Base-by-base conservation (phyloP, 768 basidiomycete species). In the Lepiota venenata region DNA sequence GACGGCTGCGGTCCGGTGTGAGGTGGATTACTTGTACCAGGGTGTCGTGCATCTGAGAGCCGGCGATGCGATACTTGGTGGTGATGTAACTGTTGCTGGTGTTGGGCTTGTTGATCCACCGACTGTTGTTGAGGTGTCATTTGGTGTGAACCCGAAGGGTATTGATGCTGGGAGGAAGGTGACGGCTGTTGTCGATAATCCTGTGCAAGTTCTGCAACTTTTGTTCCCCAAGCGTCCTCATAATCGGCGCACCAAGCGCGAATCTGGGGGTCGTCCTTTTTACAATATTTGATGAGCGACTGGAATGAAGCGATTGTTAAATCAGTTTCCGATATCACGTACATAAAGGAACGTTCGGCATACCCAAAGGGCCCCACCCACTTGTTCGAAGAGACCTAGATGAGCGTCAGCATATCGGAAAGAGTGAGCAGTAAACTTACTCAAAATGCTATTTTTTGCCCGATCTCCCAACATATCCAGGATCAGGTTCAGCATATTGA, bases 261-360 rank as follows among this genome's bases (percentile, higher is more conserved):
- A 56, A 88, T 63, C 52, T 74, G 74, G 21, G 74, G 69, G 56
- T 82, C 82, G 55, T 85, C 81, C 22, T 77, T 71, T 55, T 79
- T 75, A 53, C 76, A 78, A 62, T 87, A 86, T 64, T 83, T 85
- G 68, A 84, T 78, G 55, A 87, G 76, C 14, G 84, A 75, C 87
- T 88, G 62, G 27, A 48, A 57, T 27, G 40, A 49, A 54, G 55
- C 38, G 45, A 29, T 18, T 47, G 46, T n/a, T n/a, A n/a, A n/a
- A 56, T 50, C 53, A 21, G 38, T 43, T 52, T 22, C 55, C 43
- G 38, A 48, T 39, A 41, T 42, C 55, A 18, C 39, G 12, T 27
- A 42, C 27, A 40, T 6, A 39, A 63, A 18, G 45, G 54, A 41
- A 50, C 50, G 25, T 25, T 59, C n/a, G 42, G 58, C 79, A 66